Conservation (phyloP, 768 basidiomycete species). For the Coprinopsis marcescibilis region DNA sequence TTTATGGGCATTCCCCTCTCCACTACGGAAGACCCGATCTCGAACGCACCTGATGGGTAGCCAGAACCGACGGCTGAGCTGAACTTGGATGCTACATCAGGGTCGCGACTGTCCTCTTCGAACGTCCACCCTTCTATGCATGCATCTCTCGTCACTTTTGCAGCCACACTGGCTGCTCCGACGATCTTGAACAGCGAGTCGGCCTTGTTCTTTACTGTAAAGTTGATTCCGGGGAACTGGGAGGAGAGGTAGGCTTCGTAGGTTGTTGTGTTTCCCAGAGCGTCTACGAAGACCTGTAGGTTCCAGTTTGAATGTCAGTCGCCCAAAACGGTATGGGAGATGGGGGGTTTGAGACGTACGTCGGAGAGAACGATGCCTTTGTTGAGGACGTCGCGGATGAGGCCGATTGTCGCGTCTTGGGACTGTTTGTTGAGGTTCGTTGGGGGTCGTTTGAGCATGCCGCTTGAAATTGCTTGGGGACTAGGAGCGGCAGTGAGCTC, state of each 20-base stretch:
- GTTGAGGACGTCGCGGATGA: slow-evolving; percentile 83
- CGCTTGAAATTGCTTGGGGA: slow-evolving; percentile 85
- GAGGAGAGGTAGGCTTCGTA: slow-evolving; percentile 82
- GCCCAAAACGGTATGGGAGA: neutral
- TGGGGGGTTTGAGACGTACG: slow-evolving; percentile 30
- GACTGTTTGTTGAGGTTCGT: slow-evolving; percentile 85
- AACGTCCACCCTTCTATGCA: slow-evolving; percentile 85
- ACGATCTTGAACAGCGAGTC: slow-evolving; percentile 97
- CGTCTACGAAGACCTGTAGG: slow-evolving; percentile 85
- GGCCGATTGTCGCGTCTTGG: slow-evolving; percentile 81
- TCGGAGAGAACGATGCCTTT: slow-evolving; percentile 76
- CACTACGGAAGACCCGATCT: neutral
- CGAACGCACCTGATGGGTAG: slow-evolving; percentile 73
- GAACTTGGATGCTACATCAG: slow-evolving; percentile 22
- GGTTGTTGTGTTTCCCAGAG: slow-evolving; percentile 79
- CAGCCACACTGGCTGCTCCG: slow-evolving; percentile 94
- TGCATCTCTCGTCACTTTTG: slow-evolving; percentile 92
- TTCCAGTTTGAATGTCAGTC: neutral
- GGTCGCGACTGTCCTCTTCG: slow-evolving; percentile 45
- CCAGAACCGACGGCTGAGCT: slow-evolving; percentile 63
- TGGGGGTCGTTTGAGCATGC: slow-evolving; percentile 84
- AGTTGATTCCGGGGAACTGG: slow-evolving; percentile 76
- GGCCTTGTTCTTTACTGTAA: slow-evolving; percentile 90
- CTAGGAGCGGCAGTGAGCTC: slow-evolving; percentile 30
- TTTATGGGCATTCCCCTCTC: neutral